Evolutionary conservation across 2,329 filamentous ascomycete species (phyloP).

Genomic region (Venturia aucupariae): DNA sequence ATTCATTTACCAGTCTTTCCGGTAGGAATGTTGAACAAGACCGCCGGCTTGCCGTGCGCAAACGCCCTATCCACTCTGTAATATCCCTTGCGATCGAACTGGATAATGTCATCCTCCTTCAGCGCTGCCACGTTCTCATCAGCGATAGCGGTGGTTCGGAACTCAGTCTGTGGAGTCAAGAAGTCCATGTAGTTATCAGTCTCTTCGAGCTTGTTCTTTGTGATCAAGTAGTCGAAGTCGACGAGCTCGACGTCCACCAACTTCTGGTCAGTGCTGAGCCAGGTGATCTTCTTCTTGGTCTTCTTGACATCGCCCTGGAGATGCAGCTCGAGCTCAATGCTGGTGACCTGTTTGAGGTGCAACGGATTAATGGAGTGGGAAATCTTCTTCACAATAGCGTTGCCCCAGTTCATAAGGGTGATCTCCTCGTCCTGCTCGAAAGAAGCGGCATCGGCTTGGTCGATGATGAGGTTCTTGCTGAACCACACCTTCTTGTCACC

Average conservation of each 20-base stretch:
- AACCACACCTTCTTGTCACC: conserved; percentile 80
- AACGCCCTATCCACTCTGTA: conserved; percentile 69
- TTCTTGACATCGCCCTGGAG: conserved; percentile 88
- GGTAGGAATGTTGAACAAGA: conserved; percentile 63
- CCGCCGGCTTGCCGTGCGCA: conserved; percentile 48
- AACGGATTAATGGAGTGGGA: conserved; percentile 42
- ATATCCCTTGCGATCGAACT: conserved; percentile 89
- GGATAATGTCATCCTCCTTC: conserved; percentile 84
- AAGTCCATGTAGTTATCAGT: conserved; percentile 80
- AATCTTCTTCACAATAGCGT: conserved; percentile 67
- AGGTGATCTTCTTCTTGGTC: conserved; percentile 94
- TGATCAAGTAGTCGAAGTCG: conserved; percentile 60
- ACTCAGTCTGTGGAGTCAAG: conserved; percentile 66
- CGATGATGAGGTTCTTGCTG: conserved; percentile 65
- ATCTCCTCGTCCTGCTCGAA: conserved; percentile 85
- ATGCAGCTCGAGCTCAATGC: conserved; percentile 75
- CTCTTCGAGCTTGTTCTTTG: conserved; percentile 87
- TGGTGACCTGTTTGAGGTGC: conserved; percentile 49
- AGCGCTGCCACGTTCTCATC: conserved; percentile 72
- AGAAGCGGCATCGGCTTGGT: conserved; percentile 74
- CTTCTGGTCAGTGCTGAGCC: conserved; percentile 54
- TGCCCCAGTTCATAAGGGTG: conserved; percentile 95
- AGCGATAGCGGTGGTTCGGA: conserved; percentile 63
- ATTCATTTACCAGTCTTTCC: conserved; percentile 37
- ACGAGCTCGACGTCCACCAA: conserved; percentile 15